Evolutionary conservation across 139 green algal species (phyloP), one percentile per base, ranked within the genome.

Genomic region (Chlamydomonas sp.): DNA sequence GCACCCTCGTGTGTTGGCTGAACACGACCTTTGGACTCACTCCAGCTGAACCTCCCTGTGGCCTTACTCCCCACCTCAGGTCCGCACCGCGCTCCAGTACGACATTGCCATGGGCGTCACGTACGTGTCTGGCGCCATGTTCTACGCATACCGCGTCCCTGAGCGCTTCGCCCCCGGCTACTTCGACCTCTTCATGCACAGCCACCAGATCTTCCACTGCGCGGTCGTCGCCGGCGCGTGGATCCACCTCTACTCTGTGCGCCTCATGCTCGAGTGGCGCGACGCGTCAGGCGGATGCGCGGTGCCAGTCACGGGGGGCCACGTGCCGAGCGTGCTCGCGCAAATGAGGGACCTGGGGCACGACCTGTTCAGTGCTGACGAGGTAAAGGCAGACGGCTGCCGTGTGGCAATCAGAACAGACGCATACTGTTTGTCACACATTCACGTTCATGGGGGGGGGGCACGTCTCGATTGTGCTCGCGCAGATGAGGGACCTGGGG

Each of bases 161-260:
- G 93, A 98, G 85, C 79, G 94, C n/a, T 93, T 79, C 72, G 80
- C 84, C 47, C 93, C 93, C 0, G 93, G 93, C 26, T 81, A 76
- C 35, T 97, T 98, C 76, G 92, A 98, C 83, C 67, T 98, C 20
- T 74, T 80, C 2, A 82, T 89, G 30, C 81, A 95, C 78, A 91
- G 81, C 60, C 93, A 98, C 76, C 94, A 98, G 81, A 78, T 98
- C 34, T 98, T 97, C 76, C 93, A 98, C n/a, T n/a, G n/a, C n/a
- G n/a, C n/a, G 8, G 79, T 89, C 1, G 83, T 89, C 30, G 24
- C 79, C 0, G 83, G 69, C 1, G 80, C 80, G 1, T 73, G 76
- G 43, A 39, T 79, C 1, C 83, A 89, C 71, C 86, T 81, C 72
- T 38, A 70, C 2, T 71, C 78, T 2, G 69, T 84, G 28, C 63